Evolutionary conservation across 2,329 filamentous ascomycete genomes (phyloP).

Genomic region (Magnaporthales sp.): DNA sequence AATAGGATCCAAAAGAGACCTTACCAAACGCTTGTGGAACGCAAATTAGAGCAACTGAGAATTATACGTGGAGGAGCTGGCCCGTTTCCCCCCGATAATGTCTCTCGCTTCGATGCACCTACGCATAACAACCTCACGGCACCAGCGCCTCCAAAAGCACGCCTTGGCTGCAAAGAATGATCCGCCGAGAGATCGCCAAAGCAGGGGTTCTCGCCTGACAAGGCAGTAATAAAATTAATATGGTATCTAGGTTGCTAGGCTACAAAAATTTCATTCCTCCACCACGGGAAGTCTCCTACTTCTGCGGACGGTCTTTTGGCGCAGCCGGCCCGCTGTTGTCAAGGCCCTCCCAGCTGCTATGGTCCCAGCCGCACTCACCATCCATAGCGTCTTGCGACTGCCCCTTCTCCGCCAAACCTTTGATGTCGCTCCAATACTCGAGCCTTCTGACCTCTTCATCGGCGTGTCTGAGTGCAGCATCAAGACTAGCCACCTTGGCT

Average conservation of each 20-base stretch:
- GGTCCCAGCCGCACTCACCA: conserved; percentile 30
- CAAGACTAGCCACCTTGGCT: conserved; percentile 41
- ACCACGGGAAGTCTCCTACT: neutral
- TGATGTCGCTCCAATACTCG: conserved; percentile 84
- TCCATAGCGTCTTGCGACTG: conserved; percentile 36
- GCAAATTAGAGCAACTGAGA: no score
- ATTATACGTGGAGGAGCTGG: no score
- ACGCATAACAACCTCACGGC: no score
- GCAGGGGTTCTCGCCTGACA: neutral
- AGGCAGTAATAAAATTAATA: neutral
- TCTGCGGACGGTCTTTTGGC: conserved; percentile 13
- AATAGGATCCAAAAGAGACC: no score
- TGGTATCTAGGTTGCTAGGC: neutral
- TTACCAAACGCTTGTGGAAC: no score
- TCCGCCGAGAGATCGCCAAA: neutral
- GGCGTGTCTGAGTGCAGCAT: conserved; percentile 64
- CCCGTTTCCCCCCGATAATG: no score
- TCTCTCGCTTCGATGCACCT: no score
- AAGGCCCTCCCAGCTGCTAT: conserved; percentile 37
- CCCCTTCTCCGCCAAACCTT: conserved; percentile 52
- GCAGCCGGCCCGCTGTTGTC: conserved; percentile 42
- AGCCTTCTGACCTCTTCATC: conserved; percentile 72
- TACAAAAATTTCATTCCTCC: neutral
- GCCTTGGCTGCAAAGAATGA: neutral
- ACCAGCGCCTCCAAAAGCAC: no score